These are phyloP conservation scores for Cryphonectria naterciae DNA, from an alignment of 2,329 filamentous ascomycete species.

Conservation along the genomic window DNA sequence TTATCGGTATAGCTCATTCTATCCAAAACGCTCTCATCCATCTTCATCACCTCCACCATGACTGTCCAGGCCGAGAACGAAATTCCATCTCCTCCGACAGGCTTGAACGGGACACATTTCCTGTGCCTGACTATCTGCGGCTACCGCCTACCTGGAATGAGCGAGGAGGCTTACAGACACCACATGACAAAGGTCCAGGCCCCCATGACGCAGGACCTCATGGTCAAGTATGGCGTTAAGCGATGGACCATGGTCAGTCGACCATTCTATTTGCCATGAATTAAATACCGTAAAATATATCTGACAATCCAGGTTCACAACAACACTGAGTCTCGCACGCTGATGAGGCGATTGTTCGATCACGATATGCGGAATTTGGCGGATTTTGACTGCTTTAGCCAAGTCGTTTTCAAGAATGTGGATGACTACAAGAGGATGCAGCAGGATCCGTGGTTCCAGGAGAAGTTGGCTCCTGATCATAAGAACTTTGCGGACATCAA, in stretches of 20 bases:
- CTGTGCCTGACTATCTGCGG: conserved; percentile 54
- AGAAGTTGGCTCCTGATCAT: conserved; percentile 49
- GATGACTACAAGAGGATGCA: conserved; percentile 54
- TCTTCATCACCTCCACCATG: neutral
- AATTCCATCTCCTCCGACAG: neutral
- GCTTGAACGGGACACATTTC: conserved; percentile 26
- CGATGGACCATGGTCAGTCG: conserved; percentile 48
- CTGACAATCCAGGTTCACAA: conserved; percentile 47
- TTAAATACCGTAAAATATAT: neutral
- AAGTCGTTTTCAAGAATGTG: conserved; percentile 49
- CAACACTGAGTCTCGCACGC: conserved; percentile 37
- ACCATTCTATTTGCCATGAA: neutral
- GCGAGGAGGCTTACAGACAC: conserved; percentile 49
- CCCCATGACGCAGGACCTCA: conserved; percentile 50
- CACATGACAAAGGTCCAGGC: conserved; percentile 53
- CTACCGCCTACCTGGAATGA: conserved; percentile 52
- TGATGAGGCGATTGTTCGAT: conserved; percentile 49
- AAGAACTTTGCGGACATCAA: conserved; percentile 55
- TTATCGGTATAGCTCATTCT: neutral
- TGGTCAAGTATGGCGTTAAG: conserved; percentile 53
- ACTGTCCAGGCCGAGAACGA: neutral
- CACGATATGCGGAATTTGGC: conserved; percentile 53
- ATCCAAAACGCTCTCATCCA: neutral
- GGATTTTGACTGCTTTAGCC: conserved; percentile 54
- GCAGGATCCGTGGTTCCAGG: conserved; percentile 52